Evolutionary conservation across 1,139 yeast genomes (phyloP).

Genomic region (Neolecta irregularis): DNA sequence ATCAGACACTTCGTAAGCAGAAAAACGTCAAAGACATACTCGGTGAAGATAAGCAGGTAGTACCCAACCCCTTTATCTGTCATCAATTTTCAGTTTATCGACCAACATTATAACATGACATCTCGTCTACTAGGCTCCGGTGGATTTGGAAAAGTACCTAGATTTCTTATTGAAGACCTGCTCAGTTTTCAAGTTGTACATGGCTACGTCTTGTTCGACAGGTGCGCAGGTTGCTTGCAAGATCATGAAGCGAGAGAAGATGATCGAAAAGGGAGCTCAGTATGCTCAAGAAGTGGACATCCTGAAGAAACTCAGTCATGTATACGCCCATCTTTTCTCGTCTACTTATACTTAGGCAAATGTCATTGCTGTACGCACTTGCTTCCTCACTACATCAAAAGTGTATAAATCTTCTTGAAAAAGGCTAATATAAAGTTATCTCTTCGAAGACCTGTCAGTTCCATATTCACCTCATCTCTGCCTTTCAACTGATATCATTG

Average conservation of each 20-base stretch:
- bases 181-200: slow-evolving; percentile 8
- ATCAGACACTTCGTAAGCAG: slow-evolving; percentile 14
- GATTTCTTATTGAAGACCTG: not conserved
- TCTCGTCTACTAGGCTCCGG: slow-evolving; percentile 40
- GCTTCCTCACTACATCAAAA: not conserved
- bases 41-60: slow-evolving; percentile 7
- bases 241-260: slow-evolving; percentile 15
- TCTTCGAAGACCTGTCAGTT: slow-evolving; percentile 17
- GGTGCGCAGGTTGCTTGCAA: slow-evolving; percentile 20
- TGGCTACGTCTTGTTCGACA: slow-evolving; percentile 15
- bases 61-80: too few species aligned
- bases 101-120: slow-evolving; percentile 31
- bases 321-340: slow-evolving; percentile 7
- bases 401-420: not conserved
- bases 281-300: slow-evolving; percentile 18
- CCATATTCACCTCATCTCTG: not conserved
- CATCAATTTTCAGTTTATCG: slow-evolving; percentile 2
- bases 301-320: slow-evolving; percentile 17
- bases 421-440: slow-evolving; percentile 2
- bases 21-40: slow-evolving; percentile 5
- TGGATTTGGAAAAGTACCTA: slow-evolving; percentile 40
- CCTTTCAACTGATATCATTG: not conserved
- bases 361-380: slow-evolving; percentile 16
- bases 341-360: slow-evolving; percentile 17
- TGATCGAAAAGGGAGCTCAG: slow-evolving; percentile 10